These are phyloP conservation scores for Tricholoma flavovirens DNA, from an alignment of 768 basidiomycete species.

Conservation along the genomic window DNA sequence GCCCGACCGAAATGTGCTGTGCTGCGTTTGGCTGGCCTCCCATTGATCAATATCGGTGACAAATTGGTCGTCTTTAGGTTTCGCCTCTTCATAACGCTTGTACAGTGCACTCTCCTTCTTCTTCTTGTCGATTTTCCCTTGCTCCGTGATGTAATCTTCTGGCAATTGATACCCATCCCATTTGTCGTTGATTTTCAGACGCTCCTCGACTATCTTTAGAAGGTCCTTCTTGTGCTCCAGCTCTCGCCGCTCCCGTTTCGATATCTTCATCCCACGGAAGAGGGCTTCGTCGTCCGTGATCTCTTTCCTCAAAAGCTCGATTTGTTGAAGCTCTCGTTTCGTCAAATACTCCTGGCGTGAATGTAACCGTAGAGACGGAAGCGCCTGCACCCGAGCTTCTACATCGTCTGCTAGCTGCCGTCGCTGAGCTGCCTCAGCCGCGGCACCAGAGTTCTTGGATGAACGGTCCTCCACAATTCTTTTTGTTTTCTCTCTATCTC, in stretches of 20 bases:
- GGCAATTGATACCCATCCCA: conserved; percentile 95
- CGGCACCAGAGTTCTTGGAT: conserved; percentile 64
- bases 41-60: conserved; percentile 97
- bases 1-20: conserved; percentile 86
- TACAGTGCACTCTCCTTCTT: conserved; percentile 91
- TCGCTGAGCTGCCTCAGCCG: conserved; percentile 78
- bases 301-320: conserved; percentile 87
- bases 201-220: conserved; percentile 86
- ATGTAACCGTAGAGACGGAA: conserved; percentile 75
- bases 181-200: conserved; percentile 90
- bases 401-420: conserved; percentile 78
- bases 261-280: conserved; percentile 86
- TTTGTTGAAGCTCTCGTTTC: conserved; percentile 93
- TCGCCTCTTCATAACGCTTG: conserved; percentile 91
- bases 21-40: conserved; percentile 87
- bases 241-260: conserved; percentile 76
- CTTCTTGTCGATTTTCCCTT: conserved; percentile 97
- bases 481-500: conserved; percentile 83
- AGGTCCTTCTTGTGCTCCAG: conserved; percentile 90
- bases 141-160: conserved; percentile 97
- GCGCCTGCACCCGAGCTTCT: conserved; percentile 45
- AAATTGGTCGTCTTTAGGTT: conserved; percentile 89
- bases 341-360: conserved; percentile 95
- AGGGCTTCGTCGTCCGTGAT: conserved; percentile 92
- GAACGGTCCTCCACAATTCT: conserved; percentile 91